Percentiles rank a stretch among this genome's conserved stretches.
Conservation (phyloP, 768 basidiomycete genomes). For the Obba rivulosa region DNA sequence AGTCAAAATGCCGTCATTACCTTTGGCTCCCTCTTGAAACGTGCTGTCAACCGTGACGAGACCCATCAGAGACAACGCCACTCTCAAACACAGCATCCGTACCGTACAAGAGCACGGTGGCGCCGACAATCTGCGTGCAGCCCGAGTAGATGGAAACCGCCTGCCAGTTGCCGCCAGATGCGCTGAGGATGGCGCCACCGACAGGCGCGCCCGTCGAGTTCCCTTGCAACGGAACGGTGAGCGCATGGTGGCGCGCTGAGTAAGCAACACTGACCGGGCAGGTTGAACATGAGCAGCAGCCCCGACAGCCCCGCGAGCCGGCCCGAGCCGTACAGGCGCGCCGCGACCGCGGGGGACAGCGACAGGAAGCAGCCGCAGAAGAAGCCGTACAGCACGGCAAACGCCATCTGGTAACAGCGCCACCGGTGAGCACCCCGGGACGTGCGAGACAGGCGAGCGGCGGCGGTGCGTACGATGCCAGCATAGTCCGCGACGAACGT, state of each 20-base stretch:
- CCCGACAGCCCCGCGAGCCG: conserved; percentile 18
- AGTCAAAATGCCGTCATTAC: not conserved
- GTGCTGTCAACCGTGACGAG: conserved; percentile 3
- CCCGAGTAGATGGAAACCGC: conserved; percentile 19
- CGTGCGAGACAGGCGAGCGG: not conserved
- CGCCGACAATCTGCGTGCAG: conserved; percentile 15
- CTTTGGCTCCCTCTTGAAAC: conserved; percentile 13
- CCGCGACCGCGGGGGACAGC: conserved; percentile 27
- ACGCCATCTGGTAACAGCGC: conserved; percentile 19
- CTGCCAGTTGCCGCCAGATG: conserved; percentile 15
- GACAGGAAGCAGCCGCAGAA: conserved; percentile 33
- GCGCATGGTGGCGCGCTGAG: not conserved
- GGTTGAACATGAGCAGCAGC: conserved; percentile 15
- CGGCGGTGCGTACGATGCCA: conserved; percentile 15
- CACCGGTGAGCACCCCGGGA: not conserved
- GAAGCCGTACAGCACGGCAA: conserved; percentile 30
- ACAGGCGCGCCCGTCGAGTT: conserved; percentile 16
- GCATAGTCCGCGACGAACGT: conserved; percentile 14
- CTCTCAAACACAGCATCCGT: not conserved
- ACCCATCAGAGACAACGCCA: not conserved
- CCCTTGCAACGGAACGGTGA: conserved; percentile 5
- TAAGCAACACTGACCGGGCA: conserved; percentile 10
- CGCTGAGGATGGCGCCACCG: conserved; percentile 16
- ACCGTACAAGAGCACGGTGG: conserved; percentile 16
- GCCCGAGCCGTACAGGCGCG: conserved; percentile 17